Conservation (phyloP, 1,139 yeast genomes). For the Pichia sp. region DNA sequence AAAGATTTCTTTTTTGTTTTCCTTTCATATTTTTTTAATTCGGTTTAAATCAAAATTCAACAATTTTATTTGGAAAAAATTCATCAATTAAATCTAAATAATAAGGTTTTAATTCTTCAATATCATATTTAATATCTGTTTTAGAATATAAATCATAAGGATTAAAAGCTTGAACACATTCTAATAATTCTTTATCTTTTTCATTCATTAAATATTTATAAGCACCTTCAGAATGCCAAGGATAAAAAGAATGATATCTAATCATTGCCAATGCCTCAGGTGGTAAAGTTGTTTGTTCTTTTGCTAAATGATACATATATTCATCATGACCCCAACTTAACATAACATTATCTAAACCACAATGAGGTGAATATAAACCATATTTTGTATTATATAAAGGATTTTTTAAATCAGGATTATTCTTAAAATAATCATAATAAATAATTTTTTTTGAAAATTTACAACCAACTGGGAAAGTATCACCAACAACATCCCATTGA, state of each 20-base stretch:
- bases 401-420: constrained; percentile 55
- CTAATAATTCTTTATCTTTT: constrained; percentile 54
- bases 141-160: constrained; percentile 66
- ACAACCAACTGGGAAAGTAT: constrained; percentile 73
- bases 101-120: constrained; percentile 48
- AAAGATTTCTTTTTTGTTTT: background rate
- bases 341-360: constrained; percentile 69
- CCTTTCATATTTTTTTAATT: background rate
- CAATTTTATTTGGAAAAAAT: constrained; percentile 50
- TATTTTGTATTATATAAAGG: constrained; percentile 62
- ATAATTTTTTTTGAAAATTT: constrained; percentile 55
- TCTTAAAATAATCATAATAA: constrained; percentile 52
- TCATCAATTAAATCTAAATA: constrained; percentile 61
- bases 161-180: constrained; percentile 61
- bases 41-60: constrained; percentile 41
- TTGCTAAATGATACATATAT: constrained; percentile 69
- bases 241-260: constrained; percentile 68
- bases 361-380: constrained; percentile 58
- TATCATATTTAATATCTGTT: constrained; percentile 40
- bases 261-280: constrained; percentile 69
- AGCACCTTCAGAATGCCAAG: constrained; percentile 71
- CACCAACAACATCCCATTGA: constrained; percentile 83
- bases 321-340: constrained; percentile 79
- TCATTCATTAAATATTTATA: constrained; percentile 61
- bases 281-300: constrained; percentile 56